Percentiles rank a stretch among this genome's conserved stretches.
phyloP scores from a whole-genome alignment of 176 grass and related monocot genomes.

The Chrysopogon serrulatus region DNA sequence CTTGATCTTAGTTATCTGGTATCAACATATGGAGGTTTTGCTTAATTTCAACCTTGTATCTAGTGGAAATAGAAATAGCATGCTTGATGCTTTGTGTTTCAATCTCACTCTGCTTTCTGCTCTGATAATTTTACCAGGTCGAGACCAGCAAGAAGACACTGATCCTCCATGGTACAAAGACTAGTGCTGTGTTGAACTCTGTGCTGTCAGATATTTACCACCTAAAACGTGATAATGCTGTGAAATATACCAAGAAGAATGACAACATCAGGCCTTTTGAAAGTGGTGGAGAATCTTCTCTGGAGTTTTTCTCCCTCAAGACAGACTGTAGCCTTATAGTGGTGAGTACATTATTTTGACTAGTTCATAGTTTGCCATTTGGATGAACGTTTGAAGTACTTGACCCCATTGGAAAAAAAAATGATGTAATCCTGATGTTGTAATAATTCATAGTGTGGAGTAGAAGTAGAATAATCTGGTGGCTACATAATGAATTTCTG shows the following conservation, averaged over 20 bases:
- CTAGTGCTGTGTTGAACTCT: conserved; percentile 63
- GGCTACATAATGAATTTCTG: not conserved
- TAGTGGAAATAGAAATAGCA: not conserved
- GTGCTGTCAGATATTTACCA: conserved; percentile 72
- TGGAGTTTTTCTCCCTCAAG: conserved; percentile 95
- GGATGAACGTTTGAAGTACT: not conserved
- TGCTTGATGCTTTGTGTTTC: not conserved
- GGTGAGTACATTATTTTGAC: conserved; percentile 31
- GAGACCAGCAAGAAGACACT: conserved; percentile 89
- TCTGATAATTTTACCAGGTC: conserved; percentile 41
- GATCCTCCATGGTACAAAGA: conserved; percentile 91
- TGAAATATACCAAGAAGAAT: conserved; percentile 90
- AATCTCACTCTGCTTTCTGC: not conserved
- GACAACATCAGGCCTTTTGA: conserved; percentile 91
- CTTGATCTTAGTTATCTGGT: not conserved
- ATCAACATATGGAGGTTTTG: not conserved
- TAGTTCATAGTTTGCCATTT: not conserved
- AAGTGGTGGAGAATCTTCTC: conserved; percentile 77
- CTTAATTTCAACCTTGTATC: not conserved
- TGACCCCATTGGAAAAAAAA: not conserved
- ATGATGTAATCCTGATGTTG: not conserved
- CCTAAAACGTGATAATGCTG: conserved; percentile 75
- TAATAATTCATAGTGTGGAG: not conserved
- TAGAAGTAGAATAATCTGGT: not conserved
- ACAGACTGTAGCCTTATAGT: conserved; percentile 91